A percentile compares a stretch with the other conserved stretches of the same genome.
These are phyloP conservation scores for Alectoria sarmentosa DNA, from an alignment of 495 filamentous ascomycete species.

Conservation along the genomic window DNA sequence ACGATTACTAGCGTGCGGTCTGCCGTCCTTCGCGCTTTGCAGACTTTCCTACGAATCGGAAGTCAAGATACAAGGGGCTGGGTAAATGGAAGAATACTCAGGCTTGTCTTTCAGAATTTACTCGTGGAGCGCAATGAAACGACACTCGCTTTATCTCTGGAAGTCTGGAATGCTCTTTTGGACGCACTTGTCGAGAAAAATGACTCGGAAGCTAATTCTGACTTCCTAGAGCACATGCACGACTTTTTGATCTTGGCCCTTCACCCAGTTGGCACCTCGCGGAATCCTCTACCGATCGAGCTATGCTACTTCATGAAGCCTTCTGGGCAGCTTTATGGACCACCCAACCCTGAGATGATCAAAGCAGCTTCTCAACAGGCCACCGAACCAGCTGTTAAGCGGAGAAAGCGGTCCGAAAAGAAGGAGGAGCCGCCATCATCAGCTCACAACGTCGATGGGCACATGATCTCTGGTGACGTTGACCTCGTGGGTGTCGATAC, in stretches of 20 bases:
- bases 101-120: conserved; percentile 89
- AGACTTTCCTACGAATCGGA: conserved; percentile 84
- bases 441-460: conserved; percentile 90
- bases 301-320: conserved; percentile 82
- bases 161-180: conserved; percentile 79
- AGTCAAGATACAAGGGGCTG: conserved; percentile 79
- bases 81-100: conserved; percentile 82
- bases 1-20: conserved; percentile 93
- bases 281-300: conserved; percentile 87
- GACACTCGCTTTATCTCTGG: conserved; percentile 68
- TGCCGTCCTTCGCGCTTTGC: conserved; percentile 83
- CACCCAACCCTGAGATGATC: conserved; percentile 40
- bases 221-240: conserved; percentile 64
- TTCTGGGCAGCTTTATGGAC: conserved; percentile 76
- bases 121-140: conserved; percentile 84
- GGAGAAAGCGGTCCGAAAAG: conserved; percentile 76
- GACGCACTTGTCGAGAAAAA: conserved; percentile 53
- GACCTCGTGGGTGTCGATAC: conserved; percentile 87
- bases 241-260: conserved; percentile 72
- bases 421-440: conserved; percentile 55
- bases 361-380: conserved; percentile 53
- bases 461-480: conserved; percentile 95
- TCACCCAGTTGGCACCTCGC: conserved; percentile 84
- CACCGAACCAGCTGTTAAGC: conserved; percentile 53
- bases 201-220: conserved; percentile 50